Evolutionary conservation across 75 land plant species (phyloP).

Genomic region (Picea glauca): DNA sequence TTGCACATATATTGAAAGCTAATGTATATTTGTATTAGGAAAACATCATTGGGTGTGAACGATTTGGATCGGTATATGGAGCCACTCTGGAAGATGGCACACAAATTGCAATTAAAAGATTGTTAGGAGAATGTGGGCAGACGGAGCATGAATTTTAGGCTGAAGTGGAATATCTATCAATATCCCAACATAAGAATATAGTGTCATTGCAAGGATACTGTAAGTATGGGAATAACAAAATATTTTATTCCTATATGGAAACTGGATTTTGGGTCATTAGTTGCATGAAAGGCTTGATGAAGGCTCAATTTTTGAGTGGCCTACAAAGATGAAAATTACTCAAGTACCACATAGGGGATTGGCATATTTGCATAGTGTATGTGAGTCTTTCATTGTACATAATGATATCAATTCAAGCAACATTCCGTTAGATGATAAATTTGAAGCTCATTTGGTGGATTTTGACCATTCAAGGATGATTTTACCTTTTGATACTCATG

Average conservation of each 20-base stretch:
- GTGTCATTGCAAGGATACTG: too few species aligned
- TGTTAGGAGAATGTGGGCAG: conserved; percentile 45
- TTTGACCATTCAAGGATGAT: conserved; percentile 49
- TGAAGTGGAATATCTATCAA: conserved; percentile 56
- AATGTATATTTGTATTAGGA: conserved; percentile 48
- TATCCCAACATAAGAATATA: conserved; percentile 24
- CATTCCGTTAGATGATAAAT: conserved; percentile 45
- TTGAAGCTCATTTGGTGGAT: conserved; percentile 48
- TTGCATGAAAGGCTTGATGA: too few species aligned
- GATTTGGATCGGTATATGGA: conserved; percentile 60
- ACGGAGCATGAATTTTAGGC: conserved; percentile 63
- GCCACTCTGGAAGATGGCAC: conserved; percentile 48
- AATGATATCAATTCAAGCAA: conserved; percentile 59
- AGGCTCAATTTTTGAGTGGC: too few species aligned
- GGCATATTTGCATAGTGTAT: not conserved
- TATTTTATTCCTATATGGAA: too few species aligned
- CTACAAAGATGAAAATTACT: too few species aligned
- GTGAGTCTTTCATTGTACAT: conserved; percentile 52
- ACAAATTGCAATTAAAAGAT: conserved; percentile 53
- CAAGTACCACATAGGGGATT: too few species aligned
- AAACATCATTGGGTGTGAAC: conserved; percentile 60
- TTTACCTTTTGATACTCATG: conserved; percentile 41
- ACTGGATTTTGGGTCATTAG: too few species aligned
- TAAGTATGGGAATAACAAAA: too few species aligned
- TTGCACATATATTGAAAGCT: conserved; percentile 33